Base-by-base conservation (phyloP, 257 asterid genomes). In the Solanum tacnaense region DNA sequence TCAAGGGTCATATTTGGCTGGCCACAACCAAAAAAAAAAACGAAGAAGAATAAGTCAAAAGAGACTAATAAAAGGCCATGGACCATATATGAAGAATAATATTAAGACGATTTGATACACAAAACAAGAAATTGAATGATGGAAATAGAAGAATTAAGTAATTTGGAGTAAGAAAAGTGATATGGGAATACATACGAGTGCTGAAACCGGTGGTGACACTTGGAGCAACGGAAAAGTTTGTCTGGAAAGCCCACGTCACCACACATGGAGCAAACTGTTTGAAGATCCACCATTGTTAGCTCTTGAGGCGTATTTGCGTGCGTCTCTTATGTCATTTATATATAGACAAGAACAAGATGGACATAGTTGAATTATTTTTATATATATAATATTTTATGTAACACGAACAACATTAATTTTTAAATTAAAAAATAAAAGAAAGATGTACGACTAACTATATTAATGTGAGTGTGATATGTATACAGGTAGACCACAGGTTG, bases 231-330 rank as follows among this genome's bases (percentile, higher is more conserved):
- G 93, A 96, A 96, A 90, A 96, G 95, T 86, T 94, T 96, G 87
- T 96, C 98, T 0, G 98, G 94, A 87, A 96, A 96, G 1, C 99
- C 99, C 3, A 96, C 96, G 68, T 96, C 99, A 56, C 99, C 99
- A 35, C 99, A 96, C 99, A 95, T 94, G 89, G 95, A 94, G 82
- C 99, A 96, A 73, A 96, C 99, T 36, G 95, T 94, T 78, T 94
- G 94, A 70, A 88, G 91, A 93, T 96, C 99, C 92, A 91, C 94
- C 99, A 95, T 13, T 9, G 2, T 18, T 68, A 25, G 13, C 62
- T 13, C n/a, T 78, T 41, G 62, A 78, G 84, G 23, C 36, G 36
- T 29, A 27, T 79, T 44, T 44, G 67, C 3, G 25, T 79, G 68
- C 6, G 5, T 46, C 25, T 46, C 85, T 46, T 38, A 32, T 79